Evolutionary conservation across 306 rosid species (phyloP), one percentile per base, ranked within the genome.

Genomic region (Inga laurina): DNA sequence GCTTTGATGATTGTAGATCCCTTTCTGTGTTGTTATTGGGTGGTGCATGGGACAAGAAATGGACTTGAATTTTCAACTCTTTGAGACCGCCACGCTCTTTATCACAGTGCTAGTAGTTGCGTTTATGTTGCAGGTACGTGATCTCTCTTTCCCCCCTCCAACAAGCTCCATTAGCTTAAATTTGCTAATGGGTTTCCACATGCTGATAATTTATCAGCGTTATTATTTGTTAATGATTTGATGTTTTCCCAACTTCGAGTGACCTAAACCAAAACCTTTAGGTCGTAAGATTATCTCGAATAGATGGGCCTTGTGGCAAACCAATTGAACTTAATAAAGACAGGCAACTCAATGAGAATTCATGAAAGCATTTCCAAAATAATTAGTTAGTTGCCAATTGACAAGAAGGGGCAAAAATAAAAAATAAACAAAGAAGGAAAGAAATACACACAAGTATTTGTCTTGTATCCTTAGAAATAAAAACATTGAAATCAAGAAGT

Each of bases 31-130:
- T 37, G 97, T 94, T 69, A 85, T 94, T 74, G 98, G 98, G 82
- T 94, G 98, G 98, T 90, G 91, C 89, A 94, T 94, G 97, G 97
- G 98, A 71, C 66, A 56, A 83, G 89, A 84, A 71, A 94, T 94
- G 98, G 97, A 94, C 90, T 91, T 94, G 86, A 94, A 94, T 87
- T 94, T 94, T 83, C 93, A 94, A 83, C 98, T 94, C 75, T 94
- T 94, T 14, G 98, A 94, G 93, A 94, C 98, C 19, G 97, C 98
- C 72, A 89, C 97, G 52, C 97, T 94, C 39, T 94, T 94, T 78
- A 93, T 94, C 81, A 90, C 98, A 0, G 98, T 94, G 86, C 82
- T 94, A 73, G 98, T 94, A 27, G 98, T 94, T 80, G 97, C 98
- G 48, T 94, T 94, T 87, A 89, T 94, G 97, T 88, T 94, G 88